These are phyloP conservation scores for Thalassiosira pacifica DNA, from an alignment of 352 stramenopile species.

Conservation along the genomic window DNA sequence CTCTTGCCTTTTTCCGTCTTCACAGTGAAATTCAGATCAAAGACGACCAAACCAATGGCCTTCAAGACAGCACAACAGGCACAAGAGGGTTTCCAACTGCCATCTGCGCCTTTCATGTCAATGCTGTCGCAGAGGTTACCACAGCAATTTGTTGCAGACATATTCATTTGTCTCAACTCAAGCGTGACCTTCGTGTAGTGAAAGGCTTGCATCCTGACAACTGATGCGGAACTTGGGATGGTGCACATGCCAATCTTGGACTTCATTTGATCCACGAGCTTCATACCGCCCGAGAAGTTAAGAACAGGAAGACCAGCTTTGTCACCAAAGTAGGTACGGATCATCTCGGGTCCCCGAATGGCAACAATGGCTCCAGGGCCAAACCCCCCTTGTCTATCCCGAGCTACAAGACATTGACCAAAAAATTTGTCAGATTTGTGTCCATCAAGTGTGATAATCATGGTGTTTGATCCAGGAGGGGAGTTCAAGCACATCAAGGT, in stretches of 20 bases:
- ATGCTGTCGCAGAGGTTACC: conserved; percentile 6
- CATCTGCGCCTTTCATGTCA: neutral
- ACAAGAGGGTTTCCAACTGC: neutral
- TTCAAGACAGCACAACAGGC: neutral
- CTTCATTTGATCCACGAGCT: neutral
- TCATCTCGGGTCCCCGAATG: neutral
- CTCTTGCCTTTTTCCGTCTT: neutral
- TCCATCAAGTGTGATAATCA: neutral
- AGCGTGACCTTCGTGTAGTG: neutral
- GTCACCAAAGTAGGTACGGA: neutral
- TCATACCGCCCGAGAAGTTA: neutral
- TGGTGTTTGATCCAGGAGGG: neutral
- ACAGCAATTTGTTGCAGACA: neutral
- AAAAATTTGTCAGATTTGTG: neutral
- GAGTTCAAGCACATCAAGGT: conserved; percentile 2
- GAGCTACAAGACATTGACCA: neutral
- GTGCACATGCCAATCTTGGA: neutral
- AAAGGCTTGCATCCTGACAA: neutral
- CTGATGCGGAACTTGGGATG: neutral
- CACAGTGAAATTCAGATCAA: neutral
- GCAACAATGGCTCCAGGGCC: conserved; percentile 9
- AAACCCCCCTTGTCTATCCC: neutral
- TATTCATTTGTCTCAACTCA: neutral
- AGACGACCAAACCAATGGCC: neutral
- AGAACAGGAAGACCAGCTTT: neutral